Percentiles rank a stretch among this genome's conserved stretches.
Conservation (phyloP, 2,329 filamentous ascomycete species). For the Phialocephala sp. region DNA sequence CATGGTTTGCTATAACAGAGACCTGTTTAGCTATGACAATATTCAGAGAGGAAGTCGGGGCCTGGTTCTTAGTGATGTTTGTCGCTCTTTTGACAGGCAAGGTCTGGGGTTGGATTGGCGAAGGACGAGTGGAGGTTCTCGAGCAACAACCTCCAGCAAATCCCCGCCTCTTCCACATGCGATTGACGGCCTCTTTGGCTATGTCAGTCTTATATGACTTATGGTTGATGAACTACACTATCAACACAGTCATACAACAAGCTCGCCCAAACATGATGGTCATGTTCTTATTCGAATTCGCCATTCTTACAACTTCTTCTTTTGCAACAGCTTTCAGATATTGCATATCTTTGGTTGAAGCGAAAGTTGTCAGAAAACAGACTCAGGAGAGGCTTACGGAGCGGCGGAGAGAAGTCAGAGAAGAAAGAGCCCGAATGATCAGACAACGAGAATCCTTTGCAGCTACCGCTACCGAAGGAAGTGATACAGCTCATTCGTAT, state of each 20-base stretch:
- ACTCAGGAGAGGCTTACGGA: constrained; percentile 71
- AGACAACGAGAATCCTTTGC: constrained; percentile 44
- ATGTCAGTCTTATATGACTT: constrained; percentile 82
- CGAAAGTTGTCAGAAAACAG: constrained; percentile 75
- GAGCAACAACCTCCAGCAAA: constrained; percentile 95
- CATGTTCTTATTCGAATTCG: constrained; percentile 99
- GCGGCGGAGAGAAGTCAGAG: constrained; percentile 70
- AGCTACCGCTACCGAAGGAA: constrained; percentile 45
- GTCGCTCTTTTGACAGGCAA: constrained; percentile 90
- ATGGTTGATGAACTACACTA: constrained; percentile 79
- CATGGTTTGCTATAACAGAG: constrained; percentile 97
- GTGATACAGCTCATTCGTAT: constrained; percentile 37
- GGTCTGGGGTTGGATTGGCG: constrained; percentile 96
- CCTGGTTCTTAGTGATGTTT: constrained; percentile 97
- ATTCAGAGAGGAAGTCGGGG: constrained; percentile 92
- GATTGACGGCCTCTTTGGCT: constrained; percentile 78
- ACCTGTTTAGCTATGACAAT: constrained; percentile 98
- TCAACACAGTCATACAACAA: constrained; percentile 82
- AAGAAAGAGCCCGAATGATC: constrained; percentile 58
- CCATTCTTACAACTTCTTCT: constrained; percentile 81
- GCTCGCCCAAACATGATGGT: constrained; percentile 99
- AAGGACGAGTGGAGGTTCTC: constrained; percentile 89
- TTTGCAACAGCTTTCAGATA: constrained; percentile 82
- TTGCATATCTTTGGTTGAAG: constrained; percentile 76
- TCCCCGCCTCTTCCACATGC: constrained; percentile 83